A percentile compares a stretch with the other conserved stretches of the same genome.
These are phyloP conservation scores for Acer yangbiense DNA, from an alignment of 345 rosid genomes.

Conservation along the genomic window DNA sequence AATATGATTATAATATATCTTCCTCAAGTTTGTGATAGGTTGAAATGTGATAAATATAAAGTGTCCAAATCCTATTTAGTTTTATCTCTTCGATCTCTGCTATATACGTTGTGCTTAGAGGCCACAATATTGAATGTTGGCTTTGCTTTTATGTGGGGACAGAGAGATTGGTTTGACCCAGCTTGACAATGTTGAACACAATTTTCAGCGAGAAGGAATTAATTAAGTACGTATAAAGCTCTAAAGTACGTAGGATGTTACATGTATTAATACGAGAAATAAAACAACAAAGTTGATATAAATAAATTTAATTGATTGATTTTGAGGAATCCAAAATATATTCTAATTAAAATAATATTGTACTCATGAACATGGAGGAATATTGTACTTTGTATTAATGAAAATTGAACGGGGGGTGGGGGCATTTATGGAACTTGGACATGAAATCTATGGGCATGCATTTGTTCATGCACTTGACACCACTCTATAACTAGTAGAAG, in stretches of 20 bases:
- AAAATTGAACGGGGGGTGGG: not conserved
- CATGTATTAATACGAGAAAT: no score
- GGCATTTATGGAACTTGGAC: slow-evolving; percentile 9
- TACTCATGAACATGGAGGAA: no score
- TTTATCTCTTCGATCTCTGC: not conserved
- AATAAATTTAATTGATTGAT: not conserved
- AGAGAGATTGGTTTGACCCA: slow-evolving; percentile 14
- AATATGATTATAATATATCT: not conserved
- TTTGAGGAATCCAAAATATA: no score
- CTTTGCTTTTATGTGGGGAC: slow-evolving; percentile 31
- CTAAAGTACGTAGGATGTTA: no score
- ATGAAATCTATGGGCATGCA: not conserved
- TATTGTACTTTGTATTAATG: not conserved
- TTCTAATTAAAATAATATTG: no score
- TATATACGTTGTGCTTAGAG: slow-evolving; percentile 8
- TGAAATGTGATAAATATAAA: not conserved
- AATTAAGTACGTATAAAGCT: no score
- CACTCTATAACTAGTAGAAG: slow-evolving; percentile 24
- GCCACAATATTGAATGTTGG: slow-evolving; percentile 17
- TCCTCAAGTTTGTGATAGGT: not conserved
- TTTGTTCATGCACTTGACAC: slow-evolving; percentile 6
- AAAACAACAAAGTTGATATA: not conserved
- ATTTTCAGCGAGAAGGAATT: not conserved
- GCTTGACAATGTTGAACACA: slow-evolving; percentile 5
- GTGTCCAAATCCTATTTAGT: not conserved